These are phyloP conservation scores for Cryptosporidium ubiquitum DNA, from an alignment of 169 alveolate genomes.

Conservation along the genomic window DNA sequence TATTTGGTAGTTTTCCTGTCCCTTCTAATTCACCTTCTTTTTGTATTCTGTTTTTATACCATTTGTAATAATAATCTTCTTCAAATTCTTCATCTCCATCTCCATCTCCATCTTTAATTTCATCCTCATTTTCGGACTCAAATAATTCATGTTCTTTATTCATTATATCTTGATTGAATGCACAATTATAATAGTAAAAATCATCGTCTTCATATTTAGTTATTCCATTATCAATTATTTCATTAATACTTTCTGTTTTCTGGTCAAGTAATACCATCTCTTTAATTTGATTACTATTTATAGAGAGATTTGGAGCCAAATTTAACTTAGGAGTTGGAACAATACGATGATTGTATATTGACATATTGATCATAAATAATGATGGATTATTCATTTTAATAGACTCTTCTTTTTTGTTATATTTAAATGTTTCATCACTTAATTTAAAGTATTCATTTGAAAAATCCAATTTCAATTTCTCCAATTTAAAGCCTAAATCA, in stretches of 20 bases:
- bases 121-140: no score
- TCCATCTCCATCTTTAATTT: neutral
- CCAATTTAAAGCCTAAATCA: neutral
- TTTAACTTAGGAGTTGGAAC: conserved; percentile 20
- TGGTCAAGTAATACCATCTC: no score
- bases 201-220: neutral
- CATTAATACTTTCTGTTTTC: neutral
- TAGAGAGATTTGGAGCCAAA: neutral
- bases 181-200: neutral
- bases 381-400: neutral
- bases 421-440: neutral
- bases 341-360: conserved; percentile 2
- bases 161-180: neutral
- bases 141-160: neutral
- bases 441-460: neutral
- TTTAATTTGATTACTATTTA: no score
- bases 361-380: conserved; percentile 6
- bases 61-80: conserved; percentile 13
- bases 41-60: conserved; percentile 5
- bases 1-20: neutral
- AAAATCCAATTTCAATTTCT: neutral
- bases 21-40: neutral
- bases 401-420: neutral
- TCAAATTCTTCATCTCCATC: neutral
- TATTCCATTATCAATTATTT: neutral